These are phyloP conservation scores for Coemansia sp. DNA, from an alignment of 192 early-diverging fungal genomes.

Conservation along the genomic window DNA sequence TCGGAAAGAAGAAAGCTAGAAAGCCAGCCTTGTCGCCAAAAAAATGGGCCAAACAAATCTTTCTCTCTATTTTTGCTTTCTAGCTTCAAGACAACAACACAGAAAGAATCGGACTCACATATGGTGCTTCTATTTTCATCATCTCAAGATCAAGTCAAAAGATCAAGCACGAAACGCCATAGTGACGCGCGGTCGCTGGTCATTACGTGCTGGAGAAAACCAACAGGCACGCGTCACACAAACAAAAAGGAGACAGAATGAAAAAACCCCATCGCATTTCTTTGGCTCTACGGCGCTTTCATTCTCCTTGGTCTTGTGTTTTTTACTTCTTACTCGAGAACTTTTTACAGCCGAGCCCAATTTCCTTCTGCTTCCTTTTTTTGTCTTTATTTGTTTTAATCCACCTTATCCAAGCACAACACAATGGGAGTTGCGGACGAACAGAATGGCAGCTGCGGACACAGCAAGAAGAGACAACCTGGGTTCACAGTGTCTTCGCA, in stretches of 20 bases:
- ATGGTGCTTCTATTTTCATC: no score
- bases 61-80: no score
- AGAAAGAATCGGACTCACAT: no score
- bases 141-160: no score
- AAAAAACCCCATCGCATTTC: no score
- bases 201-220: no score
- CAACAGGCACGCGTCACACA: no score
- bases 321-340: background rate
- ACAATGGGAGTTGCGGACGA: slow-evolving; percentile 4
- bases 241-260: no score
- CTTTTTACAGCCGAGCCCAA: background rate
- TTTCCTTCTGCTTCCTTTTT: slow-evolving; percentile 1
- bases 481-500: slow-evolving; percentile 38
- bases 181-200: no score
- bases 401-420: background rate
- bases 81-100: no score
- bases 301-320: background rate
- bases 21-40: background rate
- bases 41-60: no score
- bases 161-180: no score
- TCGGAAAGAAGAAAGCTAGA: background rate
- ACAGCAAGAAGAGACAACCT: slow-evolving; percentile 7
- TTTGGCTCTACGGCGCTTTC: background rate
- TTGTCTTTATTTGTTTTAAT: background rate
- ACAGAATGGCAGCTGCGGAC: background rate